Base-by-base conservation (phyloP, 306 rosid genomes). In the Mimosa pudica region DNA sequence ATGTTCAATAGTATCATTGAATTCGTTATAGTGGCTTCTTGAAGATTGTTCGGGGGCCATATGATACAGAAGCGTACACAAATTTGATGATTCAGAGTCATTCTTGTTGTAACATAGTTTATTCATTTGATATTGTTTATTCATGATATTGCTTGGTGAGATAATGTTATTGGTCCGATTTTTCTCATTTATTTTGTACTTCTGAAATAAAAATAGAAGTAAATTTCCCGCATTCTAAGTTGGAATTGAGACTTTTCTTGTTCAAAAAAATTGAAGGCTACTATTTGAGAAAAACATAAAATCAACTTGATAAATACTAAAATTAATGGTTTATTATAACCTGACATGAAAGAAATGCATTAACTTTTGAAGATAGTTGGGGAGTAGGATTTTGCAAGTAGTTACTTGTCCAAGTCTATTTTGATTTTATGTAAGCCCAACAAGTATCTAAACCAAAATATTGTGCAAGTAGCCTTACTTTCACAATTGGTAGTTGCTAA, bases 1-100 rank as follows among this genome's bases (percentile, higher is more conserved):
- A 18, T 65, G 86, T 86, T 86, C 89, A 86, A 86, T 83, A 77
- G 62, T 30, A 77, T 83, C 87, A 74, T 86, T 86, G 89, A 86
- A 86, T 86, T 80, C 69, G 9, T 17, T 18, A 55, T 67, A 48
- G 78, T 65, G 8, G 20, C 55, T 58, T 79, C 47, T 62, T 14
- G 41, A 64, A 57, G 41, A 54, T 38, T 17, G 64, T 54, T 63
- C 33, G 17, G 51, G n/a, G 51, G 72, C 33, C 49, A 67, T 41
- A 3, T 67, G 12, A 67, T 41, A 41, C 32, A 2, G 4, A 16
- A 48, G 71, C 32, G 44, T 66, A 10, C 30, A 30, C 2, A 65
- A 38, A 66, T 41, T 66, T 66, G 71, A 14, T 60, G 36, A 60
- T 61, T 61, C 38, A 61, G 35, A 61, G 7, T 16, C 66, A 33